Evolutionary conservation across 352 stramenopile genomes (phyloP).

Genomic region (Bremia lactucae): DNA sequence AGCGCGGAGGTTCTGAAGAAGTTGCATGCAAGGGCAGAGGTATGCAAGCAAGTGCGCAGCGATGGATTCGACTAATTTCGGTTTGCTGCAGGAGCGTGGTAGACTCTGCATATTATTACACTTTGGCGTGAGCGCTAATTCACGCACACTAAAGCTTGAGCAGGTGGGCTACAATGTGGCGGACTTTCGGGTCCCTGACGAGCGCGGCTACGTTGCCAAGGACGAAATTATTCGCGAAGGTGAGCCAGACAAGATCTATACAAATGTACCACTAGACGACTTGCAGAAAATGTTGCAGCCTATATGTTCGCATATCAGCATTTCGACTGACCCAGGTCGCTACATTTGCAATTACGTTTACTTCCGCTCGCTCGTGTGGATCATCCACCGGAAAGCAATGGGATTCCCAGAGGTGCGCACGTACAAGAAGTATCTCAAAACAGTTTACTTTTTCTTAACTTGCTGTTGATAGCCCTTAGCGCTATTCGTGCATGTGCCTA

Average conservation of each 20-base stretch:
- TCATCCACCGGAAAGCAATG: constrained; percentile 29
- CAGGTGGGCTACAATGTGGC: constrained; percentile 68
- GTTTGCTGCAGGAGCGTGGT: constrained; percentile 23
- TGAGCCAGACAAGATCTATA: constrained; percentile 36
- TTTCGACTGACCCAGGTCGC: constrained; percentile 65
- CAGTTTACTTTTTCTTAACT: constrained; percentile 1
- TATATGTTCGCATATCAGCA: constrained; percentile 20
- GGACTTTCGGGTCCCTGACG: constrained; percentile 72
- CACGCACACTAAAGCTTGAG: constrained; percentile 46
- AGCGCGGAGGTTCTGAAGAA: constrained; percentile 17
- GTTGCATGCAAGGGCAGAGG: constrained; percentile 24
- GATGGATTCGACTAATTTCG: background rate
- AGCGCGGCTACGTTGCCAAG: constrained; percentile 53
- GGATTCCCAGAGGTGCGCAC: constrained; percentile 20
- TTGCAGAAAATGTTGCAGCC: constrained; percentile 30
- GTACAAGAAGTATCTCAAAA: background rate
- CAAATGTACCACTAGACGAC: constrained; percentile 44
- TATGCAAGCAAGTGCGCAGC: background rate
- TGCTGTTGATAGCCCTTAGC: constrained; percentile 30
- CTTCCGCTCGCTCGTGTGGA: constrained; percentile 65
- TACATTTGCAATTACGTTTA: constrained; percentile 86
- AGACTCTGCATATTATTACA: constrained; percentile 61
- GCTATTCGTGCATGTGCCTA: constrained; percentile 71
- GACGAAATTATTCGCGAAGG: constrained; percentile 38
- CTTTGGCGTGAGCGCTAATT: constrained; percentile 46